phyloP scores from a whole-genome alignment of 1,139 yeast species.

The Hansenula anomala region DNA sequence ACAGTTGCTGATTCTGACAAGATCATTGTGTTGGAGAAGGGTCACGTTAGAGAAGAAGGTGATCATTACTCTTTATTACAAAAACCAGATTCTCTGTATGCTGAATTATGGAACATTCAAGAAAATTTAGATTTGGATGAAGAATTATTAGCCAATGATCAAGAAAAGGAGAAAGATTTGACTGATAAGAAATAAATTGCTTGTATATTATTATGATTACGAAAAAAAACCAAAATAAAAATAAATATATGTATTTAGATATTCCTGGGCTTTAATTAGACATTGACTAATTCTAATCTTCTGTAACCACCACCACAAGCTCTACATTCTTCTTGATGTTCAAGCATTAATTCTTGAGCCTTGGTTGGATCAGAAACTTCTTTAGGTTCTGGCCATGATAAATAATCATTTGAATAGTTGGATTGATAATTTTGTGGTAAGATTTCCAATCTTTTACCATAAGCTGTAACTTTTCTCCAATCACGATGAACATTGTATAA shows the following conservation, averaged over 20 bases:
- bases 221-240: background rate
- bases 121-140: slow-evolving; percentile 61
- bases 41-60: slow-evolving; percentile 84
- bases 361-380: slow-evolving; percentile 42
- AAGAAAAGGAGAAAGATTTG: slow-evolving; percentile 4
- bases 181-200: too few species aligned
- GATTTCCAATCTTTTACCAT: slow-evolving; percentile 50
- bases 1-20: slow-evolving; percentile 94
- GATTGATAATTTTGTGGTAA: slow-evolving; percentile 45
- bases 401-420: slow-evolving; percentile 47
- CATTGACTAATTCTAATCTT: slow-evolving; percentile 26
- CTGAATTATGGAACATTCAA: slow-evolving; percentile 86
- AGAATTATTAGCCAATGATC: slow-evolving; percentile 16
- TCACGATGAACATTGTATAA: slow-evolving; percentile 52
- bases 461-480: slow-evolving; percentile 51
- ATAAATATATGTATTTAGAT: too few species aligned
- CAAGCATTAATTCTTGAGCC: slow-evolving; percentile 42
- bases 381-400: slow-evolving; percentile 45
- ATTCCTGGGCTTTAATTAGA: too few species aligned
- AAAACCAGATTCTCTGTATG: slow-evolving; percentile 56
- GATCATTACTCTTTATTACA: slow-evolving; percentile 60
- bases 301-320: slow-evolving; percentile 47
- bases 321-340: slow-evolving; percentile 43
- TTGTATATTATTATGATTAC: background rate
- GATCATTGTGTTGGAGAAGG: slow-evolving; percentile 80